Conservation (phyloP, 1,284 basidiomycete species). For the Takashimella tepidaria region DNA sequence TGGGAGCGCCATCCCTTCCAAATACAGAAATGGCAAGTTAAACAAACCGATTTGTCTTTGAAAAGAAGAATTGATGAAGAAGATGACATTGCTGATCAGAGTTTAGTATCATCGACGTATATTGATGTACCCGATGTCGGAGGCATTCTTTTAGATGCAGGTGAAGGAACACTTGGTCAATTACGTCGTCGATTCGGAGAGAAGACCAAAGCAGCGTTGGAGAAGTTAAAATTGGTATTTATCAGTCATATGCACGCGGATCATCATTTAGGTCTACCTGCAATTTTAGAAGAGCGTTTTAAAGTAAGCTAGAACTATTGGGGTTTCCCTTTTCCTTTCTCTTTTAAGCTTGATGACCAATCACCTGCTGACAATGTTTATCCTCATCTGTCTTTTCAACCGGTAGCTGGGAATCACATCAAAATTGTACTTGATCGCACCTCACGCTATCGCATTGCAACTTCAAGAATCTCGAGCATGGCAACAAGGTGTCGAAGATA, state of each 20-base stretch:
- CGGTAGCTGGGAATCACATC: conserved; percentile 29
- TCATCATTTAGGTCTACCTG: conserved; percentile 79
- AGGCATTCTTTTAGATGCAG: conserved; percentile 76
- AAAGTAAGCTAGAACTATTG: conserved; percentile 53
- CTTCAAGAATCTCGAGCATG: conserved; percentile 47
- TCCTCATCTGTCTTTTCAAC: no score
- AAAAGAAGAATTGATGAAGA: neutral
- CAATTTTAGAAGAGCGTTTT: conserved; percentile 67
- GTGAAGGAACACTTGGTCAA: conserved; percentile 90
- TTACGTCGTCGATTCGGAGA: conserved; percentile 71
- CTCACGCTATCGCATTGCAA: conserved; percentile 39
- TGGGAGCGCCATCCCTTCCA: conserved; percentile 76
- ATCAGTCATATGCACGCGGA: conserved; percentile 90
- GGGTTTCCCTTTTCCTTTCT: no score
- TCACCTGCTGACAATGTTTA: conserved; percentile 49
- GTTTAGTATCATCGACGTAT: conserved; percentile 67
- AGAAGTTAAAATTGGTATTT: conserved; percentile 73
- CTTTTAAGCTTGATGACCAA: conserved; percentile 53
- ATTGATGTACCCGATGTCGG: conserved; percentile 64
- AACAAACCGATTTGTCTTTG: neutral
- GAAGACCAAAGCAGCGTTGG: conserved; percentile 54
- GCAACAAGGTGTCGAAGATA: conserved; percentile 22
- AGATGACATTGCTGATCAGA: neutral
- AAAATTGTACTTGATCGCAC: conserved; percentile 62
- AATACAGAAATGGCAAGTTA: conserved; percentile 70